Conservation (phyloP, 2,329 filamentous ascomycete genomes). For the Phialemoniopsis sp. region DNA sequence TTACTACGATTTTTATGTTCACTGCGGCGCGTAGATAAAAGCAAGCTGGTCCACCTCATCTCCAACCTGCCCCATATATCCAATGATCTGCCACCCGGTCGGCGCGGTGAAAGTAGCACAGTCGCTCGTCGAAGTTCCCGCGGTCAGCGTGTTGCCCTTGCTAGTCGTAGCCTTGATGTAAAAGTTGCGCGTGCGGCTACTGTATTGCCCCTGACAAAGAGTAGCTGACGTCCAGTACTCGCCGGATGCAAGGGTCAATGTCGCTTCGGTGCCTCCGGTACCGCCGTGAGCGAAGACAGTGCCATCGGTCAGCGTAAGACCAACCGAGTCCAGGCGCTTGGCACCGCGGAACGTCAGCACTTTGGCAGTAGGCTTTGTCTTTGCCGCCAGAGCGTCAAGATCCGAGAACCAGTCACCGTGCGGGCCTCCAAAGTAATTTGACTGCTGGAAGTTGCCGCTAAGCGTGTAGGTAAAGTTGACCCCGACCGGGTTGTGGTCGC, state of each 20-base stretch:
- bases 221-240: slow-evolving; percentile 45
- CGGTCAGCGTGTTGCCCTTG: slow-evolving; percentile 35
- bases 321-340: slow-evolving; percentile 45
- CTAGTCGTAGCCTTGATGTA: slow-evolving; percentile 51
- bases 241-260: slow-evolving; percentile 35
- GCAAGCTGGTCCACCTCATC: slow-evolving; percentile 53
- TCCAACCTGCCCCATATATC: slow-evolving; percentile 45
- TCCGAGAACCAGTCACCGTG: slow-evolving; percentile 54
- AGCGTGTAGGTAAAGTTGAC: slow-evolving; percentile 46
- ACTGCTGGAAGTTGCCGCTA: slow-evolving; percentile 33
- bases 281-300: slow-evolving; percentile 48
- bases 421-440: slow-evolving; percentile 41
- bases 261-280: slow-evolving; percentile 36
- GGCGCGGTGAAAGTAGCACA: slow-evolving; percentile 43
- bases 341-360: slow-evolving; percentile 41
- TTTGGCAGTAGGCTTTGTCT: slow-evolving; percentile 25
- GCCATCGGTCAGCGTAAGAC: slow-evolving; percentile 42
- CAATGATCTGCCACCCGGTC: slow-evolving; percentile 46
- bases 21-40: slow-evolving; percentile 40
- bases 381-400: slow-evolving; percentile 30
- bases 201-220: slow-evolving; percentile 45
- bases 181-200: slow-evolving; percentile 45
- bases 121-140: slow-evolving; percentile 39
- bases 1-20: too few species aligned
- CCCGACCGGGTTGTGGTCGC: slow-evolving; percentile 62